Base-by-base conservation (phyloP, 2,329 filamentous ascomycete species). In the Fusarium sp. region DNA sequence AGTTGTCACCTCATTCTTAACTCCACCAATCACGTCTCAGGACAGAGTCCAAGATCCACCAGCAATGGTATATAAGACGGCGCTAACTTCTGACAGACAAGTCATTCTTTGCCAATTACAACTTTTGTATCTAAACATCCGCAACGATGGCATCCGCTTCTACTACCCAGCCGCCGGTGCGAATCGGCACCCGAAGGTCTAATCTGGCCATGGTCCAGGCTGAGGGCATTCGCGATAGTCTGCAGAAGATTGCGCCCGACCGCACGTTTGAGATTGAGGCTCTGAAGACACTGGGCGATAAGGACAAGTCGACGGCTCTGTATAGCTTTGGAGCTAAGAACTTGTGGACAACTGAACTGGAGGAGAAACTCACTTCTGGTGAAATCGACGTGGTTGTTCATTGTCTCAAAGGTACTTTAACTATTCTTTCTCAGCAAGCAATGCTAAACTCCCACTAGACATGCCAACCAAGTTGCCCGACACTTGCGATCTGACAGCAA, bases 101-200 rank as follows among this genome's bases (percentile, higher is more conserved):
- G 44, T 49, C 14, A 49, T 16, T 13, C 23, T 49, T 4, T 46
- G 23, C 23, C 42, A 46, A 29, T 16, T 49, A 14, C 44, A 49
- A 49, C 44, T 27, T 14, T 16, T 23, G 42, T 46, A 16, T 16
- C 16, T 3, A 1, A 53, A 23, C 4, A 14, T 4, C 29, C 16
- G 13, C 50, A 33, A 34, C 29, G 9, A 53, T 53, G 50, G 3
- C 50, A n/a, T 5, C 18, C 14, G 2, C 31, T 18, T 10, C 46
- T 51, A 33, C n/a, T 33, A 1, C 46, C 2, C 50, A 53, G 18
- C 31, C 50, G 18, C 50, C 31, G 16, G 8, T 53, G 11, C 31
- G 50, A 25, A 53, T 53, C 14, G 54, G 54, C 36, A 57, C 36
- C n/a, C 54, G 54, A 7, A 29, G 33, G 23, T 57, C 54, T 8